Evolutionary conservation across 2,329 filamentous ascomycete genomes (phyloP), one percentile per base, ranked within the genome.

Genomic region (Apiospora arundinis): DNA sequence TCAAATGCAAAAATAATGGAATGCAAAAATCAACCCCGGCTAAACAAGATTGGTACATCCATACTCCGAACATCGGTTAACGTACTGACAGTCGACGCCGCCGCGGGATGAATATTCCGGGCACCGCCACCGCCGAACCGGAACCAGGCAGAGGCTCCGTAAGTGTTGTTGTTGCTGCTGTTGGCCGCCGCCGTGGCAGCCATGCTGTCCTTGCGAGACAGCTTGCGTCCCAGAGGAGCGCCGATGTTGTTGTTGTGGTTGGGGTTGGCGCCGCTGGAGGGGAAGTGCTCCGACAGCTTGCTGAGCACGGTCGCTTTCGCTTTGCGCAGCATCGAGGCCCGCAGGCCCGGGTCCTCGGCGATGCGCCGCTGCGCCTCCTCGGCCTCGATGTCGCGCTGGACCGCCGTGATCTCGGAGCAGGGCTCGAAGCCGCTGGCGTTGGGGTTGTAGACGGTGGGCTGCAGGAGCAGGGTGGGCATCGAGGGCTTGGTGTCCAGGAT

Each of bases 1-100:
- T 32, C 11, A 11, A 37, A 18, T 21, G 3, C 25, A 52, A 52
- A 52, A 28, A 28, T 52, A n/a, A n/a, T n/a, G n/a, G 23, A 52
- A 21, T 37, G 25, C 32, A 56, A 44, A 48, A 63, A 63, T 78
- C 73, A 82, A n/a, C 75, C 78, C 63, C 85, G 83, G 78, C 85
- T 89, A 71, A 91, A 90, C 79, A 91, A 87, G 77, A 92, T 81
- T 73, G 90, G 89, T 73, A 92, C 89, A 75, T 89, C 88, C 77
- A 89, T 79, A 70, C 82, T 84, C 72, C 83, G 77, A 60, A 84
- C 81, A 70, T 87, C 76, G 28, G 72, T 68, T 25, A 71, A 21
- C 8, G 68, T 70, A 69, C 74, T 75, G 49, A 75, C 71, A 9
- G 69, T 68, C 23, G 73, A 48, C 9, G 73, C 71, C 42, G 42